A percentile compares a stretch with the other conserved stretches of the same genome.
Conservation (phyloP, 2,329 filamentous ascomycete genomes). For the Xylaria polymorpha region DNA sequence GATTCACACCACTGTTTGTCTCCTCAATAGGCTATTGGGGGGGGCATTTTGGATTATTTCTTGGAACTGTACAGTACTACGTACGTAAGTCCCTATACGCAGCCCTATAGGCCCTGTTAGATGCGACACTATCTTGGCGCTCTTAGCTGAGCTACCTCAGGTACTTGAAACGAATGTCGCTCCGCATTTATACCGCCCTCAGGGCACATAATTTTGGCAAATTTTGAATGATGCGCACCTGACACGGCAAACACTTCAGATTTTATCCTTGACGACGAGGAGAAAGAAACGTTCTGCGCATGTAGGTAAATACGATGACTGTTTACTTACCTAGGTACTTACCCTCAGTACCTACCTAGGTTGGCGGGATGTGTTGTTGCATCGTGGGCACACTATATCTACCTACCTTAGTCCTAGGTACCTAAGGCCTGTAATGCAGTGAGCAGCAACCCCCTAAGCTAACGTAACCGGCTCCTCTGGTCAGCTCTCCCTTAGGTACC, state of each 20-base stretch:
- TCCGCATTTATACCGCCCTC: neutral
- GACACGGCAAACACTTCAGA: neutral
- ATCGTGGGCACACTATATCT: neutral
- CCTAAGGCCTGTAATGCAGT: neutral
- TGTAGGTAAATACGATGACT: neutral
- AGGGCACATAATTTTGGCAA: no score
- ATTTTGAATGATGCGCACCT: neutral
- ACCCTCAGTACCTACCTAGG: no score
- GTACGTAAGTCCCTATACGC: neutral
- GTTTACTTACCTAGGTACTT: no score
- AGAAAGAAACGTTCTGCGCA: neutral
- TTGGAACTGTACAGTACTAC: constrained; percentile 4
- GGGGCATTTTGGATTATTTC: neutral
- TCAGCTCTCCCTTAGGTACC: no score
- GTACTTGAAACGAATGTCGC: neutral
- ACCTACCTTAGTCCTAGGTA: neutral
- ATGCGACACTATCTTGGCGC: constrained; percentile 12
- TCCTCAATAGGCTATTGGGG: constrained; percentile 6
- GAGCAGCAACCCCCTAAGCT: neutral
- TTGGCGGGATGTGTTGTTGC: neutral
- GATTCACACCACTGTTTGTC: constrained; percentile 20
- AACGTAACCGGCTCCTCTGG: neutral
- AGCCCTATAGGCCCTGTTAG: constrained; percentile 14
- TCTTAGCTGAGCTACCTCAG: constrained; percentile 15
- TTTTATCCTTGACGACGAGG: neutral